Evolutionary conservation across 2,329 filamentous ascomycete species (phyloP).

Genomic region (Stachybotrys chlorohalonatus): DNA sequence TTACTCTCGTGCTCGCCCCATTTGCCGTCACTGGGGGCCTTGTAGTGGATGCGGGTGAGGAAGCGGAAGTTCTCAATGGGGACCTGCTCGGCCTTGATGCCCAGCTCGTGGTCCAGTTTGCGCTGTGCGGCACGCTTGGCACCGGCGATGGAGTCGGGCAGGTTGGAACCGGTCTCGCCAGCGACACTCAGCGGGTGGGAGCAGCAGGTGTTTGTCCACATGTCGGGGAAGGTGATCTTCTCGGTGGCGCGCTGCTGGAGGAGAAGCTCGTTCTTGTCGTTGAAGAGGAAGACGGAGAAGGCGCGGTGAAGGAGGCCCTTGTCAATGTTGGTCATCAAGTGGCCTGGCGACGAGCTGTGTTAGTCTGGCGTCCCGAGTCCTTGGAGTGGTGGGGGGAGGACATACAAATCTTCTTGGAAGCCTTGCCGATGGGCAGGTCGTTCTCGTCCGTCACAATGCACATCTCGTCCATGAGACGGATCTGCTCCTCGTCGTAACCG

Average conservation of each 20-base stretch:
- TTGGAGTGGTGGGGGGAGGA: constrained; percentile 10
- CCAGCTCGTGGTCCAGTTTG: constrained; percentile 90
- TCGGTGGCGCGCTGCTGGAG: constrained; percentile 91
- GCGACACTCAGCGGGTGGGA: constrained; percentile 91
- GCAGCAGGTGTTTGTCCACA: constrained; percentile 99
- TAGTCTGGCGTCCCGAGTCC: constrained; percentile 2
- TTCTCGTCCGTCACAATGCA: constrained; percentile 95
- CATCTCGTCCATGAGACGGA: constrained; percentile 95
- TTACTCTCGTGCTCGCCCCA: constrained; percentile 98
- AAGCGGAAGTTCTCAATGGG: constrained; percentile 88
- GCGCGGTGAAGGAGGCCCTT: constrained; percentile 92
- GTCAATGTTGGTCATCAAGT: constrained; percentile 98
- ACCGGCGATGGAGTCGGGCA: constrained; percentile 72
- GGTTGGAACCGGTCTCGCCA: constrained; percentile 76
- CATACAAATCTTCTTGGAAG: constrained; percentile 95
- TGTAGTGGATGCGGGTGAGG: constrained; percentile 95
- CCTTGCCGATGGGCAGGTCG: constrained; percentile 87
- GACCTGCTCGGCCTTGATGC: constrained; percentile 82
- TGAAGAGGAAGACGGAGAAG: constrained; percentile 97
- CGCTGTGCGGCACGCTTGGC: constrained; percentile 88
- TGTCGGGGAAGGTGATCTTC: constrained; percentile 98
- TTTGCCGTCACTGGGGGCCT: constrained; percentile 90
- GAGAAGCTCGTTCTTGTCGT: constrained; percentile 83
- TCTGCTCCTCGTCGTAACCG: constrained; percentile 96
- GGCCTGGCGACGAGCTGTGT: constrained; percentile 47